These are phyloP conservation scores for Sporothrix phasma DNA, from an alignment of 2,329 filamentous ascomycete genomes.

Conservation along the genomic window DNA sequence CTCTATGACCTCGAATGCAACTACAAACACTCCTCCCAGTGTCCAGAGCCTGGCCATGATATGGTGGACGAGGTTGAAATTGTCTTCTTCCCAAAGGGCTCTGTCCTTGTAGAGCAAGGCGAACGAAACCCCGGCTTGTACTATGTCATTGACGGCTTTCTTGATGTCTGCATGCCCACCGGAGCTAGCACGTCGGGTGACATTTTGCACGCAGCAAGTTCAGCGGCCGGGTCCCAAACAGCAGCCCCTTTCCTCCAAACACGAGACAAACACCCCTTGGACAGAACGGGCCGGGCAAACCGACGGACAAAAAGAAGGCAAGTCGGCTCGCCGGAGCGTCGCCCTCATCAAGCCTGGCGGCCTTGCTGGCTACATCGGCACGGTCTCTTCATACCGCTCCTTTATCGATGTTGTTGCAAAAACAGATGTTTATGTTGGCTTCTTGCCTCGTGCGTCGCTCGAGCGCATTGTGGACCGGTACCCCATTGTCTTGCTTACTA, in stretches of 20 bases:
- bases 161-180: constrained; percentile 81
- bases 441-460: constrained; percentile 72
- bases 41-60: constrained; percentile 62
- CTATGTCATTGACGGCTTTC: constrained; percentile 93
- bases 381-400: constrained; percentile 87
- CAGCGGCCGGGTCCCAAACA: constrained; percentile 14
- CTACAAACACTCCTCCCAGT: constrained; percentile 51
- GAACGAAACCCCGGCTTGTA: constrained; percentile 95
- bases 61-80: constrained; percentile 91
- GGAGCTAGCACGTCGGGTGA: constrained; percentile 40
- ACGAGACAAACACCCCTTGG: neutral
- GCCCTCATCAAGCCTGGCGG: constrained; percentile 92
- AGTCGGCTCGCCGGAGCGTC: constrained; percentile 54
- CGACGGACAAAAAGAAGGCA: constrained; percentile 35
- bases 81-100: constrained; percentile 91
- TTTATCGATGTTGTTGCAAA: constrained; percentile 96
- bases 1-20: constrained; percentile 59
- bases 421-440: constrained; percentile 96
- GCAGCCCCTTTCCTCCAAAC: constrained; percentile 16
- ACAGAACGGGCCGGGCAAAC: neutral
- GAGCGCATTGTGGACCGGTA: constrained; percentile 90
- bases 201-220: constrained; percentile 29
- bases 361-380: constrained; percentile 87
- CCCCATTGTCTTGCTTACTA: constrained; percentile 83
- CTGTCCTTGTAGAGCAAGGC: constrained; percentile 89